Evolutionary conservation across 805 yeast species (phyloP), one percentile per base, ranked within the genome.

Genomic region (Candida stauntonica): DNA sequence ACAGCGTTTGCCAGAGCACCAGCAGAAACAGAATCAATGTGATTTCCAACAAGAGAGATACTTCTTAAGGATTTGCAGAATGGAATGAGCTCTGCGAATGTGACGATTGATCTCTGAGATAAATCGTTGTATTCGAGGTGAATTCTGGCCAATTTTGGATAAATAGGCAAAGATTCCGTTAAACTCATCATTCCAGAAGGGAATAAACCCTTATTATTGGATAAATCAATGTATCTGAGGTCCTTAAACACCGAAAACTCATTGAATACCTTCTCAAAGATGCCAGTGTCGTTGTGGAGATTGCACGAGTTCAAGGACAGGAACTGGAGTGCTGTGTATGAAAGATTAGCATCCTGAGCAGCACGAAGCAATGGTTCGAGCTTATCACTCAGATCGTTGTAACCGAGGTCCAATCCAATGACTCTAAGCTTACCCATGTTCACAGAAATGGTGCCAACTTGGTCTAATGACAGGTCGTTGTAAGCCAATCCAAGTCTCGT

Each of bases 361-460:
- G 58, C 57, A 8, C 47, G 48, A 17, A 51, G 42, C 20, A 66
- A 57, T 3, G 55, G 48, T 4, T 38, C 39, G 7, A 66, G 27
- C 41, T 63, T 64, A 3, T 63, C 68, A 34, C 62, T 56, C 33
- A 77, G 61, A 55, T 86, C 88, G 53, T 89, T 89, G 52, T 81
- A 89, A 4, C 94, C 96, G 8, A 89, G 52, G 64, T 88, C 96
- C 8, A 89, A 49, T 1, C 96, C 96, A 32, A 77, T 56, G 5
- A 79, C 71, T 19, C 54, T 63, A 33, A 61, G 60, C 13, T 53
- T 61, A 41, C 57, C 50, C 29, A 85, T 48, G 85, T 89, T 83
- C 23, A 71, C 60, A 2, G 79, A 76, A n/a, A 86, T 46, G 9
- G 73, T 57, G 36, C 67, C 63, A 38, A 82, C 63, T 46, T 89